phyloP scores from a whole-genome alignment of 495 filamentous ascomycete species.

The Aspergillus egyptiacus region DNA sequence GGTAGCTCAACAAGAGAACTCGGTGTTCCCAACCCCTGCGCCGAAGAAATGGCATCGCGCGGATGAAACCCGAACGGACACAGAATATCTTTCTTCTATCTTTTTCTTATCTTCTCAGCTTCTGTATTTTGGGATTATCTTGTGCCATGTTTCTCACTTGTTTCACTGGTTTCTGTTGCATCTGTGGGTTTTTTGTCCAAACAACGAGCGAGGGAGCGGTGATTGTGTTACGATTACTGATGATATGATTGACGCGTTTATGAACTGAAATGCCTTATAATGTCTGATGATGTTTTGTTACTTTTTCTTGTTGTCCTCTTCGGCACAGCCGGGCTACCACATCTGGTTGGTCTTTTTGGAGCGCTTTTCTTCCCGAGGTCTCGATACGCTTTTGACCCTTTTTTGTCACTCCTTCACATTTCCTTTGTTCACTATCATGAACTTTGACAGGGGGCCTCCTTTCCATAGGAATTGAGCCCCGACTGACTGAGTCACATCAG shows the following conservation, averaged over 20 bases:
- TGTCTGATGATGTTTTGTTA: conserved; percentile 21
- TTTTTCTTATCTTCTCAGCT: conserved; percentile 9
- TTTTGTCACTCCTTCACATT: conserved; percentile 8
- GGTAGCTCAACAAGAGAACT: not conserved
- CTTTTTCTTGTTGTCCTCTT: conserved; percentile 14
- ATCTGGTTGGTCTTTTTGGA: conserved; percentile 7
- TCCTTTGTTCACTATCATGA: conserved; percentile 20
- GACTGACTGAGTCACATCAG: not conserved
- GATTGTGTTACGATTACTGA: conserved; percentile 23
- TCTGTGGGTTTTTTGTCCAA: conserved; percentile 12
- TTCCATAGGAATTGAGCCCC: not conserved
- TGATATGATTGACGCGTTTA: conserved; percentile 24
- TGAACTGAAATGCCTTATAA: conserved; percentile 21
- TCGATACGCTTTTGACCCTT: not conserved
- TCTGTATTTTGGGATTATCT: conserved; percentile 11
- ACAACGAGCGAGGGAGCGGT: conserved; percentile 15
- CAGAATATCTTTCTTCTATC: not conserved
- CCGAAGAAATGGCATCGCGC: not conserved
- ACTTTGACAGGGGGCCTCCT: conserved; percentile 5
- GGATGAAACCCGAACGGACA: not conserved
- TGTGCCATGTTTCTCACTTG: conserved; percentile 5
- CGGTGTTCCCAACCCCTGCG: not conserved
- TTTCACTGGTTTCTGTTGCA: conserved; percentile 18
- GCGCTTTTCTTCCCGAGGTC: not conserved
- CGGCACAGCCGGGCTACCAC: conserved; percentile 18